Evolutionary conservation across 2,329 filamentous ascomycete species (phyloP), one percentile per base, ranked within the genome.

Genomic region (Sclerotinia minor): DNA sequence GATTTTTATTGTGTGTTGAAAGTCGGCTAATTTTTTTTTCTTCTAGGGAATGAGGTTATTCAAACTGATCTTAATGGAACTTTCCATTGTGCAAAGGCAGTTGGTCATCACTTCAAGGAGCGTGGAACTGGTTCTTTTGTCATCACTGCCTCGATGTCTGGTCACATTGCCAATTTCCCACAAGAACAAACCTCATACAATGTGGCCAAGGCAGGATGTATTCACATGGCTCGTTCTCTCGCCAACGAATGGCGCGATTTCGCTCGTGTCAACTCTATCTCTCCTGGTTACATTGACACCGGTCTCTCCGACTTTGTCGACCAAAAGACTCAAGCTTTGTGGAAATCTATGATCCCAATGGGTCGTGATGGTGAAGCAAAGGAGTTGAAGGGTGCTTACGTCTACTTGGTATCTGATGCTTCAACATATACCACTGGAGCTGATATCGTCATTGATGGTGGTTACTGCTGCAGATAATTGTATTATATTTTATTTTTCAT

Each of bases 161-260:
- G 83, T 17, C 83, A 84, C 73, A 83, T 84, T 70, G 83, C 80
- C 74, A 85, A 84, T 74, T 83, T 77, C 76, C 82, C 87, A 38
- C 87, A 89, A 78, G 86, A 89, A 79, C 87, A 90, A 72, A 87
- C 85, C 38, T 83, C 81, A n/a, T 87, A 87, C 79, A 87, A 87
- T 74, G 84, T 85, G 57, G 84, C 87, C 71, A 90, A 90, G 82
- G 87, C 88, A 52, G 87, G 86, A 69, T 87, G 85, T 75, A 88
- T 89, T 73, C 87, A 89, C 77, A 76, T 89, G 73, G 85, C 86
- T 63, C 80, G 80, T 70, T 88, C 86, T 55, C 80, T 90, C 68
- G 87, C 88, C 74, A 89, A 88, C 77, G 88, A 90, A 79, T 90
- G 88, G 88, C 81, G 86, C 68, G 86, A 87, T 77, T 89, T 89